A percentile compares a stretch with the other conserved stretches of the same genome.
These are phyloP conservation scores for Apostasia ramifera DNA, from an alignment of 106 monocot species.

Conservation along the genomic window DNA sequence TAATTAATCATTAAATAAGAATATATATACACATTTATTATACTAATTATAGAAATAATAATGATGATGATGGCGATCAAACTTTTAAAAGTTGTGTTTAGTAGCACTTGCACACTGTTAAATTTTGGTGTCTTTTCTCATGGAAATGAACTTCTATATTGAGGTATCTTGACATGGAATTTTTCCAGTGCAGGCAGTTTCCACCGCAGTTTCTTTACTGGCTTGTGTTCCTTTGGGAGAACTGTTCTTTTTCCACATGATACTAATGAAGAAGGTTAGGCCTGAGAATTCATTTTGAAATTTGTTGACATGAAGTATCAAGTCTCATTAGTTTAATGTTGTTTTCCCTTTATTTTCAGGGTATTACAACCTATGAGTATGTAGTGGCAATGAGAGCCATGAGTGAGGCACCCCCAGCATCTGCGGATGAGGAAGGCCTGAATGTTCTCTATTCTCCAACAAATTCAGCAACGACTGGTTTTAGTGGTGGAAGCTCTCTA, in stretches of 20 bases:
- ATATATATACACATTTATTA: no score
- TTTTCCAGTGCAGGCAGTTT: slow-evolving; percentile 54
- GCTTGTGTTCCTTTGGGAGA: slow-evolving; percentile 89
- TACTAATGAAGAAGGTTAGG: slow-evolving; percentile 88
- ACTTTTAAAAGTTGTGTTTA: not conserved
- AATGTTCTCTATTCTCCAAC: slow-evolving; percentile 70
- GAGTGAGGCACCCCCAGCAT: slow-evolving; percentile 87
- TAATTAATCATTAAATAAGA: no score
- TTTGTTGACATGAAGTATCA: not conserved
- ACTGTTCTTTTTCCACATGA: slow-evolving; percentile 97
- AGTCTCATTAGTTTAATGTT: not conserved
- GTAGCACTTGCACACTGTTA: not conserved
- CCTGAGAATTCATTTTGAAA: not conserved
- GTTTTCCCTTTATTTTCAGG: slow-evolving; percentile 25
- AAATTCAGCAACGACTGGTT: slow-evolving; percentile 82
- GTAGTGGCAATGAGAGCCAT: slow-evolving; percentile 98
- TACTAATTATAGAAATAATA: no score
- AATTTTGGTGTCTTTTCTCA: not conserved
- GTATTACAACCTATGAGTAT: slow-evolving; percentile 97
- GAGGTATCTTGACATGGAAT: not conserved
- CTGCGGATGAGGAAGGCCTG: slow-evolving; percentile 60
- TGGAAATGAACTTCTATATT: no score
- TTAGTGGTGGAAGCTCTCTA: slow-evolving; percentile 74
- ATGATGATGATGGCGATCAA: no score
- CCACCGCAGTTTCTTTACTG: slow-evolving; percentile 66